Evolutionary conservation across 257 asterid species (phyloP), one percentile per base, ranked within the genome.

Genomic region (Cinchona pubescens): DNA sequence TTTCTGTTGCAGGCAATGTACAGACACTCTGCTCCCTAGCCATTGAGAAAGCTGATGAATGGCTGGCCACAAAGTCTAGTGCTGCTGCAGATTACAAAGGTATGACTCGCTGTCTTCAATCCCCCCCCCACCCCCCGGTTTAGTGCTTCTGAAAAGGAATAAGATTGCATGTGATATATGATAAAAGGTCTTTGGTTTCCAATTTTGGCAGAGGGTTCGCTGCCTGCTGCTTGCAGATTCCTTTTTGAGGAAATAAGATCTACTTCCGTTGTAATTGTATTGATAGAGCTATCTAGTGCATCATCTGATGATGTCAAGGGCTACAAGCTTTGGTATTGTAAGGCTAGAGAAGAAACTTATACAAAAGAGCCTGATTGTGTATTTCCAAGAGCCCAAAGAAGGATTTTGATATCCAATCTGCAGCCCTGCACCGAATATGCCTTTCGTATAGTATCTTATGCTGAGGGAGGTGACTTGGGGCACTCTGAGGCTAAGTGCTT

Each of bases 281-380:
- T 92, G 83, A 86, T 90, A 48, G 96, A 89, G 77, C 83, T 90
- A 73, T 88, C 92, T 27, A 77, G 80, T 32, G 68, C 83, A 71
- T 72, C 83, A 55, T 63, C 78, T 21, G 81, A 76, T 60, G 90
- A 84, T 66, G 83, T 90, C 74, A 86, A 90, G 85, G 96, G 96
- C 79, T 92, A 89, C 87, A 92, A 89, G 81, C 94, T 92, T 71
- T 92, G 97, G 97, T 90, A 89, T 79, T 87, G 96, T 81, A 88
- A 79, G 82, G 82, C 88, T 53, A 85, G 94, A 75, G 93, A 90
- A 76, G 97, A 90, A 79, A 78, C 69, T 43, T 88, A 92, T 81
- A 71, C 90, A 5, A 73, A 84, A 67, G 96, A 92, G 77, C 97
- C 97, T 51, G 82, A 81, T 55, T 92, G 79, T 78, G 86, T 82